These are phyloP conservation scores for Candida adriatica DNA, from an alignment of 805 yeast species.

Conservation along the genomic window DNA sequence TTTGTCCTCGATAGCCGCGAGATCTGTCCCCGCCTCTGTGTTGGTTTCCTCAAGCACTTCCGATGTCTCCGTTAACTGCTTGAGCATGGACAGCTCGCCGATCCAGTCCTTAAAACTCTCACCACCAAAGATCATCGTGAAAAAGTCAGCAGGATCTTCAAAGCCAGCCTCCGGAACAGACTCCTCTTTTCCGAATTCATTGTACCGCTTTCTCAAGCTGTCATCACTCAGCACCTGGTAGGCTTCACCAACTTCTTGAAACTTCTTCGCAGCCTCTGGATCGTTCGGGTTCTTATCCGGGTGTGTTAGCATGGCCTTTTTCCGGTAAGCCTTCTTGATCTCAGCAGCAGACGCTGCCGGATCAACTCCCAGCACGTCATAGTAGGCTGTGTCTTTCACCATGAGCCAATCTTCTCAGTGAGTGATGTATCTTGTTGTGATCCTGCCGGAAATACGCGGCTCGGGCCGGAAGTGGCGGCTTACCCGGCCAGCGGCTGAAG, in stretches of 20 bases:
- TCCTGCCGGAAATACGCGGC: too few species aligned
- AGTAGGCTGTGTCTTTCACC: constrained; percentile 68
- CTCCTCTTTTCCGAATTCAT: constrained; percentile 75
- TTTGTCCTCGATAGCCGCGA: neutral
- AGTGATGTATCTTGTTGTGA: too few species aligned
- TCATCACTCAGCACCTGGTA: constrained; percentile 77
- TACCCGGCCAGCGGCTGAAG: too few species aligned
- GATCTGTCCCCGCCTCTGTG: constrained; percentile 11
- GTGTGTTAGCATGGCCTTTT: constrained; percentile 81
- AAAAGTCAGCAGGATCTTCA: constrained; percentile 83
- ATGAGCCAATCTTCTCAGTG: too few species aligned
- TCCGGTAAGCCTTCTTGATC: constrained; percentile 90
- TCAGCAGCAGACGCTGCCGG: constrained; percentile 71
- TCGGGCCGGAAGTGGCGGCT: too few species aligned
- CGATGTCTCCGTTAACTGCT: constrained; percentile 53
- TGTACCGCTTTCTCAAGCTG: constrained; percentile 64
- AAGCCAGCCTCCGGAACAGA: constrained; percentile 67
- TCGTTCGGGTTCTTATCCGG: constrained; percentile 98
- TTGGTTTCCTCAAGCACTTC: constrained; percentile 33
- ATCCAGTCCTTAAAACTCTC: constrained; percentile 73
- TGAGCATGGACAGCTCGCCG: constrained; percentile 67
- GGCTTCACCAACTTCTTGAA: constrained; percentile 68
- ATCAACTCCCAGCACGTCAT: constrained; percentile 67
- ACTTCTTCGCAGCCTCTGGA: constrained; percentile 79
- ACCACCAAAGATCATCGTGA: constrained; percentile 79